A percentile compares a stretch with the other conserved stretches of the same genome.
Evolutionary conservation across 208 protist genomes (phyloP).

Genomic region (Trypanosoma caninum): DNA sequence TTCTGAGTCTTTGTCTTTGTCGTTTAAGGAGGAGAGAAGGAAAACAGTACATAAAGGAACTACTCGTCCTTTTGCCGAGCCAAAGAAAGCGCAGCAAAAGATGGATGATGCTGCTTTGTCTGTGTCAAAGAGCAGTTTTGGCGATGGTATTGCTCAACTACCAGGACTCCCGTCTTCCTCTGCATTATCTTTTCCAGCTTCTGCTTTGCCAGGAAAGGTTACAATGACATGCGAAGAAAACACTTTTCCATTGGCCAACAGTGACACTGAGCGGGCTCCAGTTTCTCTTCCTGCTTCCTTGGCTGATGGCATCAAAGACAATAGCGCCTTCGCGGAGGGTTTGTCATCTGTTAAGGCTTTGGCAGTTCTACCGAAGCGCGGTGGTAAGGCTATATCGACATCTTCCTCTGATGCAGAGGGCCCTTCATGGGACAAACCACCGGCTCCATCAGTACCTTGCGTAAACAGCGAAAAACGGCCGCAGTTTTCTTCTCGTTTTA

Average conservation of each 20-base stretch:
- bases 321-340: neutral
- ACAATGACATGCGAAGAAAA: no score
- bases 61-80: no score
- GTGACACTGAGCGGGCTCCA: no score
- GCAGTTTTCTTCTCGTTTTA: no score
- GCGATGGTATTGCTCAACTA: neutral
- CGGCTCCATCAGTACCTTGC: neutral
- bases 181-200: neutral
- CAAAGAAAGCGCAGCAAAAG: neutral
- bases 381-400: constrained; percentile 38
- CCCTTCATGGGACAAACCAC: neutral
- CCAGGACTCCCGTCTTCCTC: neutral
- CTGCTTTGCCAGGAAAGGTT: no score
- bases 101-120: neutral
- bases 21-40: neutral
- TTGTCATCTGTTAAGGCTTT: neutral
- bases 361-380: constrained; percentile 19
- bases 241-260: no score
- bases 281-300: no score
- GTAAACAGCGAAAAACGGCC: no score
- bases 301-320: no score
- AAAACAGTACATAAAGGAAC: no score
- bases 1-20: constrained; percentile 4
- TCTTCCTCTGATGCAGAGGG: constrained; percentile 30
- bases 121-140: neutral